Percentiles rank a stretch among this genome's conserved stretches.
phyloP scores from a whole-genome alignment of 352 stramenopile species.

The Halophytophthora batemanensis region DNA sequence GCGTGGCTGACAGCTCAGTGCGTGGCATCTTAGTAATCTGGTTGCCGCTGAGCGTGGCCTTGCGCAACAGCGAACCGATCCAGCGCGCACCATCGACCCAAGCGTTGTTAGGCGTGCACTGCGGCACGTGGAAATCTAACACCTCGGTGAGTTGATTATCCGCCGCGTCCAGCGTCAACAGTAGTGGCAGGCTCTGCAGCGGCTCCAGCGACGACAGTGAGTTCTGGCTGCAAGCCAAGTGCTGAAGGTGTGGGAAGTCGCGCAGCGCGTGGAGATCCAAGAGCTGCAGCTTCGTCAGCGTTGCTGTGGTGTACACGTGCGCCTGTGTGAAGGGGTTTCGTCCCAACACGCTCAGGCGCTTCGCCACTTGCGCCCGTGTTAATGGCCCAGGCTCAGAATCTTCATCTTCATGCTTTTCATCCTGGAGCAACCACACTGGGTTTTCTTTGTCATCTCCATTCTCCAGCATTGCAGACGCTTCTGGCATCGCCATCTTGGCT shows the following conservation, averaged over 20 bases:
- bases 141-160: slow-evolving; percentile 57
- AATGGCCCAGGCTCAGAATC: slow-evolving; percentile 17
- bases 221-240: slow-evolving; percentile 56
- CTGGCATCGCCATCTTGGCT: too few species aligned
- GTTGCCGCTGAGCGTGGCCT: slow-evolving; percentile 51
- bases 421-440: not conserved
- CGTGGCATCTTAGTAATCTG: slow-evolving; percentile 43
- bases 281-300: slow-evolving; percentile 35
- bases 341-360: slow-evolving; percentile 44
- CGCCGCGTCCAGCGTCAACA: slow-evolving; percentile 57
- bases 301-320: slow-evolving; percentile 62
- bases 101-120: slow-evolving; percentile 45
- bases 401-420: not conserved
- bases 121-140: slow-evolving; percentile 63
- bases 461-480: not conserved
- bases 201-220: slow-evolving; percentile 39
- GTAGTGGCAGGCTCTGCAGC: slow-evolving; percentile 41
- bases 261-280: slow-evolving; percentile 36
- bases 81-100: slow-evolving; percentile 57
- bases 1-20: slow-evolving; percentile 32
- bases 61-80: slow-evolving; percentile 64
- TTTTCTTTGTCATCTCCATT: not conserved
- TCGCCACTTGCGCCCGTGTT: slow-evolving; percentile 28
- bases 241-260: slow-evolving; percentile 61
- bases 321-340: slow-evolving; percentile 62